Evolutionary conservation across 345 rosid species (phyloP), one percentile per base, ranked within the genome.

Genomic region (Excoecaria agallocha): DNA sequence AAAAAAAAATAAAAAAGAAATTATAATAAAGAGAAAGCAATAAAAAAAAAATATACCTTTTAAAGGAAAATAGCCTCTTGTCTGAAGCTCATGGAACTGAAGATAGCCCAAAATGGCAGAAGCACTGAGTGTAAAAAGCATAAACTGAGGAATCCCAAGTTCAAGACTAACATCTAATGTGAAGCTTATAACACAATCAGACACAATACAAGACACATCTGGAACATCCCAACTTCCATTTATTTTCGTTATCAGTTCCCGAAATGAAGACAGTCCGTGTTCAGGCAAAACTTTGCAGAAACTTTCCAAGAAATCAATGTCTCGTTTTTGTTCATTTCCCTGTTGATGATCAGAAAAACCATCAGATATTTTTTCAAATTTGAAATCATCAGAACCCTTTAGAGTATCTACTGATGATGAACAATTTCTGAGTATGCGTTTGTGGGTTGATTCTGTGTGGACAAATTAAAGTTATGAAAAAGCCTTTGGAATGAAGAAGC

Each of bases 381-480:
- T 8, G 48, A 43, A 43, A 12, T 63, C 69, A 5, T 57, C 51
- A 30, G 20, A 37, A 6, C 76, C 69, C 9, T 8, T 51, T 9
- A 62, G 16, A 9, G 76, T 11, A 51, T 8, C 19, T 12, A 13
- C 15, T 13, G 60, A 50, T 43, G 8, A 43, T 73, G 59, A 15
- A 37, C 30, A 30, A 30, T 30, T 30, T 3, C 11, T 15, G 54
- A 73, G 69, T 20, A 63, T 13, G 17, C 76, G 51, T 5, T 5
- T 6, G 8, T 73, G 20, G 15, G 50, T 52, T 8, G 37, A 37
- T 57, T 50, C 69, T 11, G 66, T 51, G 15, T 73, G 66, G 20
- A 73, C 76, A 51, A 73, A n/a, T n/a, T n/a, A n/a, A 62, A 8
- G 76, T 62, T 6, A 73, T 62, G 66, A 7, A 15, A 3, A 62